phyloP scores from a whole-genome alignment of 73 alveolate genomes.

The Tetrahymena thermophila region DNA sequence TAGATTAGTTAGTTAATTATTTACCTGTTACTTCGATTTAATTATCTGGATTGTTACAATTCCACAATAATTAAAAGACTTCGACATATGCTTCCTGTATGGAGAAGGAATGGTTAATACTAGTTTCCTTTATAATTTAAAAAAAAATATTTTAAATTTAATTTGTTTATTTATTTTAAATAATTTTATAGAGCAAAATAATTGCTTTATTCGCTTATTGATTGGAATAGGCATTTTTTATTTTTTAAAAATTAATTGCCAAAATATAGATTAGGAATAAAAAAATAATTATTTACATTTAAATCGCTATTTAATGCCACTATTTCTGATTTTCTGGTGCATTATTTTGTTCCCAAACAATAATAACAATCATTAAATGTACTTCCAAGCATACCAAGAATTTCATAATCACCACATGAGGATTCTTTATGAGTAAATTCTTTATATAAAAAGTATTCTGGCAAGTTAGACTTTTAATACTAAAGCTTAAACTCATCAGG shows the following conservation, averaged over 20 bases:
- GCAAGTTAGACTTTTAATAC: not conserved
- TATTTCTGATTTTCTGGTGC: not conserved
- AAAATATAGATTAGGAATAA: too few species aligned
- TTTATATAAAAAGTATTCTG: not conserved
- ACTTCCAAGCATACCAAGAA: not conserved
- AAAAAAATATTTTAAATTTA: too few species aligned
- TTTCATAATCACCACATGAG: not conserved
- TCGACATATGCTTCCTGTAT: not conserved
- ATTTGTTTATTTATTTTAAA: too few species aligned
- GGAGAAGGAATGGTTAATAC: not conserved
- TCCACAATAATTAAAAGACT: not conserved
- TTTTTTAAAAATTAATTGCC: too few species aligned
- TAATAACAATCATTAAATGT: not conserved
- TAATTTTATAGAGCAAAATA: too few species aligned
- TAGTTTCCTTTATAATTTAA: too few species aligned
- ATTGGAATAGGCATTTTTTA: too few species aligned
- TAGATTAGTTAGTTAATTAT: too few species aligned
- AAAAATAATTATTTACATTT: too few species aligned
- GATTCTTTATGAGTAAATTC: not conserved
- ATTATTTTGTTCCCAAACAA: not conserved
- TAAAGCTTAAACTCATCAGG: not conserved
- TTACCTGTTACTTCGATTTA: not conserved
- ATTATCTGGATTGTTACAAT: not conserved
- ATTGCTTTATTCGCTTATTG: too few species aligned
- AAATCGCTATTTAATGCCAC: not conserved